phyloP scores from a whole-genome alignment of 805 yeast species.

The Pichia cephalocereana region DNA sequence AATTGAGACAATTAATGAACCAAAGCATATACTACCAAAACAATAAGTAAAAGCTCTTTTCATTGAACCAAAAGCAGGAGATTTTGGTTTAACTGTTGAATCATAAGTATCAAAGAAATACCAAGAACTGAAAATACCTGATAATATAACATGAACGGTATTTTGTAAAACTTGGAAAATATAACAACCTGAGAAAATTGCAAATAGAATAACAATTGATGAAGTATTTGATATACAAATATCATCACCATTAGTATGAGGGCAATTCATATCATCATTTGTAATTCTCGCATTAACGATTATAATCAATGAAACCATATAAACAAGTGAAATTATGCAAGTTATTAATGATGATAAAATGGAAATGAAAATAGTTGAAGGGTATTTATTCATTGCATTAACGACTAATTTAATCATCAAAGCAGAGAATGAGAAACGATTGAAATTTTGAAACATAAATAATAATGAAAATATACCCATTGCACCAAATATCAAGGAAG shows the following conservation, averaged over 20 bases:
- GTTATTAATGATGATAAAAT: constrained; percentile 30
- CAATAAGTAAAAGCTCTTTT: constrained; percentile 72
- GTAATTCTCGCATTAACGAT: constrained; percentile 17
- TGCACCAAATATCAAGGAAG: constrained; percentile 12
- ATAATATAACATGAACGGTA: constrained; percentile 68
- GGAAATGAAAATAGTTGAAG: constrained; percentile 52
- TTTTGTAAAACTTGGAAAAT: constrained; percentile 77
- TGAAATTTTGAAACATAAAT: constrained; percentile 19
- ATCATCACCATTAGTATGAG: constrained; percentile 21
- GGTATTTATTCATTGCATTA: constrained; percentile 65
- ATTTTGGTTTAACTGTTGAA: constrained; percentile 51
- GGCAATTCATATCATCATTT: constrained; percentile 46
- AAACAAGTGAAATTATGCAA: constrained; percentile 55
- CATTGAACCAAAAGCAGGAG: constrained; percentile 76
- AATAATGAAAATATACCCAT: constrained; percentile 15
- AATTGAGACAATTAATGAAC: constrained; percentile 64
- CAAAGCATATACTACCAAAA: constrained; percentile 85
- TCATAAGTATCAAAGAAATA: constrained; percentile 45
- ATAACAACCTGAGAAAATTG: constrained; percentile 76
- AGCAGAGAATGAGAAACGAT: constrained; percentile 23
- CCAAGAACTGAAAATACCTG: constrained; percentile 90
- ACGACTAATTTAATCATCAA: constrained; percentile 37
- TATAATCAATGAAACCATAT: constrained; percentile 59
- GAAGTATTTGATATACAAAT: constrained; percentile 24
- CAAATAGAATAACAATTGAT: constrained; percentile 36